Conservation (phyloP, 192 early-diverging fungal species). For the Lunasporangiospora selenospora region DNA sequence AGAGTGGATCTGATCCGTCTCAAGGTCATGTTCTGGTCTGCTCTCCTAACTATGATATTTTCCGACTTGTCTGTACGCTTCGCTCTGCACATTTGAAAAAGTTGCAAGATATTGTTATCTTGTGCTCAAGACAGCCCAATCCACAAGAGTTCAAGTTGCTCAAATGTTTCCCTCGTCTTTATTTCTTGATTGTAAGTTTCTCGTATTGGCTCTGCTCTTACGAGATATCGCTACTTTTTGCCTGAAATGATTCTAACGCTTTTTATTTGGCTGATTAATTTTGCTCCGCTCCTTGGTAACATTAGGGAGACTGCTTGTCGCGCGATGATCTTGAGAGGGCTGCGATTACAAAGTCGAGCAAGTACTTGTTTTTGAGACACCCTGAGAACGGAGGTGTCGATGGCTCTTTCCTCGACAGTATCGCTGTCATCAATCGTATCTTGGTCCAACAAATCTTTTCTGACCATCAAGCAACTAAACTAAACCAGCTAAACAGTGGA, state of each 20-base stretch:
- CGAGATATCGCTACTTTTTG: too few relatives aligned
- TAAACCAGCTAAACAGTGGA: too few relatives aligned
- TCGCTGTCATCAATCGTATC: constrained; percentile 37
- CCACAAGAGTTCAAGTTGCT: constrained; percentile 48
- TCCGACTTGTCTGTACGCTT: constrained; percentile 35
- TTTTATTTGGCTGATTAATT: not conserved
- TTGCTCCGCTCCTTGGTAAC: too few relatives aligned
- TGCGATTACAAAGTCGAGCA: constrained; percentile 50
- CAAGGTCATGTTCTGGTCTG: constrained; percentile 38
- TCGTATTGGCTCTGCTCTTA: too few relatives aligned
- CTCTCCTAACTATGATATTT: constrained; percentile 44
- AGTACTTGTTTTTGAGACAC: constrained; percentile 55
- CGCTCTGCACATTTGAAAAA: constrained; percentile 45
- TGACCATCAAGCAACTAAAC: constrained; percentile 22
- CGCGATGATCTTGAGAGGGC: constrained; percentile 55
- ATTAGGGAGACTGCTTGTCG: constrained; percentile 53
- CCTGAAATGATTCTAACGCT: too few relatives aligned
- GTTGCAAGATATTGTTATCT: constrained; percentile 56
- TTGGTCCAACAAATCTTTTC: constrained; percentile 45
- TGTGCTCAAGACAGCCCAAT: constrained; percentile 43
- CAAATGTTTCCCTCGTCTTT: constrained; percentile 53
- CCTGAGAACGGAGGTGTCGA: constrained; percentile 43
- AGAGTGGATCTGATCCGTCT: too few relatives aligned
- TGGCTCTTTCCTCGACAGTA: constrained; percentile 42
- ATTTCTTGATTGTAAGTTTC: constrained; percentile 54